Percentiles rank a stretch among this genome's conserved stretches.
Conservation (phyloP, 2,329 filamentous ascomycete species). For the Bipolaris oryzae region DNA sequence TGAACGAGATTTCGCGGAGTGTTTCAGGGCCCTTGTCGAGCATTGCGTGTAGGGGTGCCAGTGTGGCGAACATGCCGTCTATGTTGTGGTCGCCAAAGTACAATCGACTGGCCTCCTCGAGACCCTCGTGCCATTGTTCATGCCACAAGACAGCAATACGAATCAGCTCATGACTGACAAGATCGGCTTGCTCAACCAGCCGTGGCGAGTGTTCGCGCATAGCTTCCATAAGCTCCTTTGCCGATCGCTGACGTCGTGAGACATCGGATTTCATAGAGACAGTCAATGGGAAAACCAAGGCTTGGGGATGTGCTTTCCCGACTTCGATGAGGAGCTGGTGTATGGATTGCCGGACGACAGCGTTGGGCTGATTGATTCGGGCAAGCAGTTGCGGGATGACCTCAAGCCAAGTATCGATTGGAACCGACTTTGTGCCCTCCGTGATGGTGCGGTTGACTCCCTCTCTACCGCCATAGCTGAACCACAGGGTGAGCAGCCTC, state of each 20-base stretch:
- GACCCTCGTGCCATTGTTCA: slow-evolving; percentile 96
- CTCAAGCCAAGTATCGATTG: slow-evolving; percentile 97
- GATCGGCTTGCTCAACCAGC: slow-evolving; percentile 91
- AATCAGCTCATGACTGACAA: slow-evolving; percentile 95
- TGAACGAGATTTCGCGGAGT: slow-evolving; percentile 93
- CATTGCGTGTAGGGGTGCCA: slow-evolving; percentile 89
- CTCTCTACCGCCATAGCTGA: slow-evolving; percentile 83
- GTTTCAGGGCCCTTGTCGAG: slow-evolving; percentile 92
- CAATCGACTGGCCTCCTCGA: slow-evolving; percentile 93
- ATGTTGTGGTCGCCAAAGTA: slow-evolving; percentile 99
- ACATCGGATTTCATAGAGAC: slow-evolving; percentile 98
- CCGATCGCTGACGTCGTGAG: slow-evolving; percentile 81
- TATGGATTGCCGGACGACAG: slow-evolving; percentile 84
- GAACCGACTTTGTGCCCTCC: slow-evolving; percentile 89
- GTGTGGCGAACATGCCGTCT: slow-evolving; percentile 91
- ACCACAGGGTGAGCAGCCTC: slow-evolving; percentile 92
- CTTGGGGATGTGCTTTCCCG: slow-evolving; percentile 91
- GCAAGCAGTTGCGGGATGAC: slow-evolving; percentile 98
- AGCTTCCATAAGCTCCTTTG: slow-evolving; percentile 93
- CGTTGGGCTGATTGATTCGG: slow-evolving; percentile 94
- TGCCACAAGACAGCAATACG: slow-evolving; percentile 98
- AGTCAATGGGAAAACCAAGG: slow-evolving; percentile 93
- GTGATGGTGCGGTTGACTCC: slow-evolving; percentile 89
- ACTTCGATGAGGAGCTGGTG: slow-evolving; percentile 92
- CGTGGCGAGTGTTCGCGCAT: slow-evolving; percentile 94